These are phyloP conservation scores for Arabidopsis hybrid DNA, from an alignment of 441 rosid genomes.

Conservation along the genomic window DNA sequence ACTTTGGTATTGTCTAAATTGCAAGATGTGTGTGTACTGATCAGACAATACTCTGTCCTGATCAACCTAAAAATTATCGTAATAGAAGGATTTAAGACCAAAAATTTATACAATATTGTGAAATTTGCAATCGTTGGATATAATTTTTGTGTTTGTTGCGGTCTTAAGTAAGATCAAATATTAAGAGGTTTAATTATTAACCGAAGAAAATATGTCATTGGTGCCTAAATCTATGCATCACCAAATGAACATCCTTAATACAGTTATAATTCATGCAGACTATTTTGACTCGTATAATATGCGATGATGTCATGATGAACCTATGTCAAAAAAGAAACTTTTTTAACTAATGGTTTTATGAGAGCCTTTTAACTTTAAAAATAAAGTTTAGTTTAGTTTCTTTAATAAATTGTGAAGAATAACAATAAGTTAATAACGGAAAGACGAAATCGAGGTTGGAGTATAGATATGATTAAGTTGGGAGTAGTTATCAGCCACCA, in stretches of 20 bases:
- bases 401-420: constrained; percentile 13
- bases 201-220: background rate
- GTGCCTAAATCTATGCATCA: constrained; percentile 4
- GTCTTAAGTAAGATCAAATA: background rate
- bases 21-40: background rate
- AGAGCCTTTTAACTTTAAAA: constrained; percentile 1
- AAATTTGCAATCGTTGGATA: background rate
- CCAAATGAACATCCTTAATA: constrained; percentile 25
- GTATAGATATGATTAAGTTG: constrained; percentile 47
- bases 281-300: constrained; percentile 25
- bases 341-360: constrained; percentile 2
- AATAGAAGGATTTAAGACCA: background rate
- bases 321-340: background rate
- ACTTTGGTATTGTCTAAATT: background rate
- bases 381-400: constrained; percentile 20
- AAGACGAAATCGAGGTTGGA: constrained; percentile 44
- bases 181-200: background rate
- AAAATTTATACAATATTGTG: background rate
- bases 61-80: background rate
- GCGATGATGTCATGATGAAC: constrained; percentile 27
- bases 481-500: constrained; percentile 50
- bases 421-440: constrained; percentile 44
- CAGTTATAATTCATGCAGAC: constrained; percentile 23
- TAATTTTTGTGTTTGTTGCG: background rate
- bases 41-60: background rate